Evolutionary conservation across 2,329 filamentous ascomycete genomes (phyloP), one percentile per base, ranked within the genome.

Genomic region (Neonectria ditissima): DNA sequence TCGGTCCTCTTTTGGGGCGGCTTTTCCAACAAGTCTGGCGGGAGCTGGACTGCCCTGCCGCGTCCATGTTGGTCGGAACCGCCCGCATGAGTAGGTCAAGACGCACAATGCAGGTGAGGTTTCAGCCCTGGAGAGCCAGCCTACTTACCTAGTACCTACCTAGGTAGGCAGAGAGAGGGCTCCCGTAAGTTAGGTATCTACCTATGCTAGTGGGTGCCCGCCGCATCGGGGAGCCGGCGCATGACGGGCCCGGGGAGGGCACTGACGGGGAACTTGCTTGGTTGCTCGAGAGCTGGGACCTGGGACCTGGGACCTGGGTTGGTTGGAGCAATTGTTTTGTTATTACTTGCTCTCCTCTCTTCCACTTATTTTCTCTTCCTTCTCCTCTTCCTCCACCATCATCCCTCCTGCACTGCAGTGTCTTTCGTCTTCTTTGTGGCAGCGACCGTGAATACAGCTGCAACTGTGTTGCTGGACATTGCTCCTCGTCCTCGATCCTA

Each of bases 41-140:
- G 55, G 60, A 56, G 54, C 50, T 37, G 37, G n/a, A 20, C n/a
- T 37, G 37, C 8, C 37, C 9, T 41, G 16, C 34, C 34, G 7
- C 20, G 32, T 53, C 41, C 14, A 7, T 41, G 32, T 53, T 53
- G 50, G 47, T 50, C 47, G 47, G 32, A 58, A 34, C 37, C 24
- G 45, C 34, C 54, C 44, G 55, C 55, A 63, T 47, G 41, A 45
- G 59, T 18, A 37, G n/a, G 34, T 37, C 34, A 37, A 37, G 34
- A 5, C 16, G 34, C 59, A 57, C 51, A 55, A 66, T 73, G 67
- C 67, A 65, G 45, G 67, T 69, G 63, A 73, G 64, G 70, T 73
- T 70, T 68, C 67, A 69, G 72, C 66, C 68, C 68, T 43, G 48
- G 7, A 13, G 4, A 41, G 37, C n/a, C n/a, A 41, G 43, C 60